These are phyloP conservation scores for Plasmodium sp. DNA, from an alignment of 169 alveolate species.

Conservation along the genomic window DNA sequence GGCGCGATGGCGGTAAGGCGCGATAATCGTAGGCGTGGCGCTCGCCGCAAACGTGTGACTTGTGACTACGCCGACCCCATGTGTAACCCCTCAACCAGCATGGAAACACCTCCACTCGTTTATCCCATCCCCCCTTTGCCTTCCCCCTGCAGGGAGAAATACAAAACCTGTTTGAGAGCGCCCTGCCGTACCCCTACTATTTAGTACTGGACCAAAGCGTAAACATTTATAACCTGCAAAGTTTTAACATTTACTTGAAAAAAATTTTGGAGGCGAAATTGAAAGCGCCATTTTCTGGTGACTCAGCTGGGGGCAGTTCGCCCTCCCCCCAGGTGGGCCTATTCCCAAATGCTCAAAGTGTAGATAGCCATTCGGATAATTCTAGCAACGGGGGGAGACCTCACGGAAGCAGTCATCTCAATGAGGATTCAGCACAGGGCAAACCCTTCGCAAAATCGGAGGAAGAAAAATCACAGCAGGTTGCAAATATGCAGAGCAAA, in stretches of 20 bases:
- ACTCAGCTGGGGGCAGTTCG: neutral
- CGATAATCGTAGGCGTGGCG: no score
- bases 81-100: neutral
- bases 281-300: conserved; percentile 14
- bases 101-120: neutral
- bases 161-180: conserved; percentile 61
- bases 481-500: neutral
- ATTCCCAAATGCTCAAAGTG: neutral
- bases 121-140: neutral
- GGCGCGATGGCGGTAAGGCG: neutral
- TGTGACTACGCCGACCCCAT: neutral
- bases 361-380: neutral
- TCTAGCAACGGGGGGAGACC: neutral
- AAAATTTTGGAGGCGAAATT: conserved; percentile 5
- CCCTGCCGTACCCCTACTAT: conserved; percentile 63
- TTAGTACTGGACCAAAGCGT: conserved; percentile 45
- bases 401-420: neutral
- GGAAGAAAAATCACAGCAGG: neutral
- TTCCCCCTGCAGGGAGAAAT: conserved; percentile 29
- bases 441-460: neutral
- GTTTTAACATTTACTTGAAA: conserved; percentile 49
- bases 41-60: neutral
- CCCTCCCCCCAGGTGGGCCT: neutral
- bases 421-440: neutral
- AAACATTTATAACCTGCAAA: conserved; percentile 61